Conservation (phyloP, 306 rosid species). For the Fragaria ananassa region DNA sequence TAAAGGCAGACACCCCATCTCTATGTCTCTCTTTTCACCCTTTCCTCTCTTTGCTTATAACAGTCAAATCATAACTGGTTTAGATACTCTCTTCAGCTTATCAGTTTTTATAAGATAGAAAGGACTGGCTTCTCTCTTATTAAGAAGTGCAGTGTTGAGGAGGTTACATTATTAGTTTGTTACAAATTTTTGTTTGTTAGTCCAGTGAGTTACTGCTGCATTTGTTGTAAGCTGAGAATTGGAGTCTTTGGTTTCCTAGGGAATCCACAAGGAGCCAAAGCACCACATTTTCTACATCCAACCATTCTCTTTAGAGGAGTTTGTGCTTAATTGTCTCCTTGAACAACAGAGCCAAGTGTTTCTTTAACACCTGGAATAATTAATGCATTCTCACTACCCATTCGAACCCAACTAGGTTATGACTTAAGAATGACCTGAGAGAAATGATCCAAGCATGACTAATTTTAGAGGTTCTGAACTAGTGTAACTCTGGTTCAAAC, state of each 20-base stretch:
- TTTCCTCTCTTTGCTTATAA: background rate
- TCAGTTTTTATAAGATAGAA: background rate
- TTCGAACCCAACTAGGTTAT: background rate
- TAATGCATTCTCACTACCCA: background rate
- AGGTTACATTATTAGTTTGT: conserved; percentile 26
- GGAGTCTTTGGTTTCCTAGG: conserved; percentile 15
- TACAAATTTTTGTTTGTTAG: conserved; percentile 22
- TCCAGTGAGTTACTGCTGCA: conserved; percentile 7
- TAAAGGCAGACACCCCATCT: conserved; percentile 33
- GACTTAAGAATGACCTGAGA: background rate
- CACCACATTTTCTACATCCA: background rate
- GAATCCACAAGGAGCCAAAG: conserved; percentile 23
- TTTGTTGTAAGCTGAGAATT: background rate
- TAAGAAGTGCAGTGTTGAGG: conserved; percentile 10
- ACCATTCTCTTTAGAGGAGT: conserved; percentile 20
- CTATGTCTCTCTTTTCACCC: background rate
- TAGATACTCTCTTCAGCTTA: background rate
- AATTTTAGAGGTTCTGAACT: background rate
- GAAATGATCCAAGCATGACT: background rate
- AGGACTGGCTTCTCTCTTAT: background rate
- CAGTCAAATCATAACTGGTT: background rate
- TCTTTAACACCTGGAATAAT: background rate
- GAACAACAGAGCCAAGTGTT: conserved; percentile 5
- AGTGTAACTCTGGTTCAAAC: background rate
- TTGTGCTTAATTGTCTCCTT: conserved; percentile 15